Base-by-base conservation (phyloP, 805 yeast genomes). In the Debaryomyces castellii region DNA sequence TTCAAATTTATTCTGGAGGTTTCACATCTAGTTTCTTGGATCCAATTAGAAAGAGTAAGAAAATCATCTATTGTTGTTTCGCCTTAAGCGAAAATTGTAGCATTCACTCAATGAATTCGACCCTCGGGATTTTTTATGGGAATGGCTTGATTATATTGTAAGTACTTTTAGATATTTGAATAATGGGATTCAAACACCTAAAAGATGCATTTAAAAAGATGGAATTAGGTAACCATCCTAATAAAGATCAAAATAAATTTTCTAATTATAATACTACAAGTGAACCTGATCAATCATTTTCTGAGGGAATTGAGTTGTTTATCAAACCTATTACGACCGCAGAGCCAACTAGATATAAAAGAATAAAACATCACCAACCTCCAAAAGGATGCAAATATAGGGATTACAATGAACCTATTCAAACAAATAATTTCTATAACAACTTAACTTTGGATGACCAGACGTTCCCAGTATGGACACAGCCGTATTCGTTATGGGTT, bases 381-480 rank as follows among this genome's bases (percentile, higher is more conserved):
- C 76, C 76, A 2, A 56, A 53, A 23, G 75, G 73, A 1, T 62
- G 68, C 47, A 35, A 45, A 4, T 52, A 22, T 47, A 54, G 58
- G 9, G 47, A 43, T 3, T 14, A 44, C 11, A 63, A 57, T 42
- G 53, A 47, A 5, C 84, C 89, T 1, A 72, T 84, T 23, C 83
- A 83, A 49, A 87, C 96, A 6, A 88, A 88, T 62, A 87, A 87
- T 58, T 88, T 87, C 57, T 88, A 83, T 60, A 84, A 86, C 30
- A 88, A 88, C 63, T 64, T 88, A 62, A 63, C 87, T 9, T 72
- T 88, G 28, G 89, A 76, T 0, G 74, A 75, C 45, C 92, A 85
- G 58, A 78, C 81, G 2, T 71, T 78, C 46, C 88, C 92, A 0
- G 77, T 82, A 0, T 88, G 91, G 90, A 81, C 92, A 0, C 89